Conservation (phyloP, 176 grass and related monocot species). For the Alloteropsis semialata region DNA sequence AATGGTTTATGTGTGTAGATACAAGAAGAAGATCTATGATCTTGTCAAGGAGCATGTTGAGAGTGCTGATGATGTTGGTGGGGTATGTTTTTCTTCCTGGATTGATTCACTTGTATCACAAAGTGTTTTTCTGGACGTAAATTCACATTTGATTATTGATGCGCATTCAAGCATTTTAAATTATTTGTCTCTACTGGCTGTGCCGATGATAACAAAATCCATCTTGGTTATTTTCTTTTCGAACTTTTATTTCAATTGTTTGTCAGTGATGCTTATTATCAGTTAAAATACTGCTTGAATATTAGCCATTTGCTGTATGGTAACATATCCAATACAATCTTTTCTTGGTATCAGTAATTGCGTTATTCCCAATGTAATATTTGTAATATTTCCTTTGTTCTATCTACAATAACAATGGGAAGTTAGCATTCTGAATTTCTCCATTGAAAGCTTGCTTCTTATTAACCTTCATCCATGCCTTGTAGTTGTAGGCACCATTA, state of each 20-base stretch:
- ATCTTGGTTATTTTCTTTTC: not conserved
- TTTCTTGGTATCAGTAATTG: not conserved
- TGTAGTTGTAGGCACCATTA: conserved; percentile 19
- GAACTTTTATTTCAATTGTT: not conserved
- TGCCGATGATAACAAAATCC: not conserved
- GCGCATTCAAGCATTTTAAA: not conserved
- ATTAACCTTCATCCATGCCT: not conserved
- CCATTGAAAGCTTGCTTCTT: not conserved
- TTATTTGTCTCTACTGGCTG: not conserved
- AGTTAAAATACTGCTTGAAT: not conserved
- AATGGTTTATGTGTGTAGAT: conserved; percentile 45
- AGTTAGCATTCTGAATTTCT: not conserved
- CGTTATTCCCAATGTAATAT: not conserved
- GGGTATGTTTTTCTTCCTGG: conserved; percentile 40
- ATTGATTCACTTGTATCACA: not conserved
- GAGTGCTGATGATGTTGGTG: conserved; percentile 50
- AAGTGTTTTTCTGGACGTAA: not conserved
- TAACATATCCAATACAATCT: not conserved
- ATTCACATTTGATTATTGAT: not conserved
- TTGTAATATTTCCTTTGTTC: not conserved
- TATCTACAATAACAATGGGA: not conserved
- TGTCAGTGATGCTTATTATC: not conserved
- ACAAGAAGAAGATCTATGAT: conserved; percentile 80
- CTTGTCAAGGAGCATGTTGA: conserved; percentile 71
- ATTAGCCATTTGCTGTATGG: not conserved